Base-by-base conservation (phyloP, 148 eudicot species). In the Rhododendron molle region DNA sequence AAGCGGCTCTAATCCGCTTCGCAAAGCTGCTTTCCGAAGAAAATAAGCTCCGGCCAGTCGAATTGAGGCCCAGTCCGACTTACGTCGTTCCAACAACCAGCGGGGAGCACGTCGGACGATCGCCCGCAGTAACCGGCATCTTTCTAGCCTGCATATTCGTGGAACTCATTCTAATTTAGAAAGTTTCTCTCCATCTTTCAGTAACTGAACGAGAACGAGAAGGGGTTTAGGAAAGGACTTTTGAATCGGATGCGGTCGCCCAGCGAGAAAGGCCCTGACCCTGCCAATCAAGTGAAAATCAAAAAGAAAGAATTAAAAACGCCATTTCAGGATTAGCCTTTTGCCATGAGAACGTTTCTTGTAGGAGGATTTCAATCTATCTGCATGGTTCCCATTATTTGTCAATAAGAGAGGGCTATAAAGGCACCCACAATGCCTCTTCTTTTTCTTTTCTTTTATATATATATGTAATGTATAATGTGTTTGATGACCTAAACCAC, bases 21-120 rank as follows among this genome's bases (percentile, higher is more conserved):
- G 94, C 98, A 9, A 78, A 89, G 84, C 79, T 84, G 83, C 94
- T 95, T 16, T 89, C 94, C 0, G 90, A 90, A 8, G 95, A 94
- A 84, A 90, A 87, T 84, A 94, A 90, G 88, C 84, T 74, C 71
- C 89, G 95, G 38, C 58, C 52, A 80, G 28, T 0, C 18, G 2
- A 0, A 40, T 40, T 6, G 44, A 40, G 44, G 44, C 44, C 44
- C 44, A 40, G 1, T 40, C 44, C 44, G 0, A 7, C 8, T 40
- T 5, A 40, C 0, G 44, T 6, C 8, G 44, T 6, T 40, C 8
- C 44, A 6, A 40, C 44, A 40, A 40, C 44, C 7, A 0, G 7
- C 0, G 44, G 44, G 8, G 44, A 40, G 44, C 44, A 40, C 44
- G 7, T 40, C 8, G 5, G 44, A 40, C 44, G 44, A 40, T 40